These are phyloP conservation scores for Petasospora fabianii DNA, from an alignment of 1,139 yeast genomes.

Conservation along the genomic window DNA sequence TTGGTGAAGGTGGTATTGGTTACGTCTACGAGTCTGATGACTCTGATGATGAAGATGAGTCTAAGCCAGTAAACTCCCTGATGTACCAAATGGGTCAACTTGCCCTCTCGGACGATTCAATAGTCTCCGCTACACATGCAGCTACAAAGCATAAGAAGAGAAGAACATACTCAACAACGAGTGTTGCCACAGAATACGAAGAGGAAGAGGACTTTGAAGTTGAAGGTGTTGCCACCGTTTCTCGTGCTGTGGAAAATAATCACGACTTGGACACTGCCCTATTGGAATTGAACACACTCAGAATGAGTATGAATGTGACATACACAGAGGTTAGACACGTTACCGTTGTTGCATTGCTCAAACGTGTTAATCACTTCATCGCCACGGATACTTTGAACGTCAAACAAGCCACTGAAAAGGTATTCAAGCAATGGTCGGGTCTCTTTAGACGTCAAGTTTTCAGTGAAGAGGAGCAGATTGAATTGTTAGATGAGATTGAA, in stretches of 20 bases:
- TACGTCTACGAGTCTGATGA: constrained; percentile 45
- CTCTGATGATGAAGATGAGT: constrained; percentile 35
- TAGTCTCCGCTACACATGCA: constrained; percentile 49
- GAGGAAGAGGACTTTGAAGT: constrained; percentile 79
- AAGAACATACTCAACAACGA: constrained; percentile 43
- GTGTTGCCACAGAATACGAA: constrained; percentile 47
- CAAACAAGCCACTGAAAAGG: constrained; percentile 70
- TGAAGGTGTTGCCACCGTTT: constrained; percentile 93
- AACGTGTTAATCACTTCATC: constrained; percentile 66
- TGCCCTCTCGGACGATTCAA: constrained; percentile 76
- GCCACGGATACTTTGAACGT: constrained; percentile 71
- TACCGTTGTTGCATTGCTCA: constrained; percentile 67
- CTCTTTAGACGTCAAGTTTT: constrained; percentile 79
- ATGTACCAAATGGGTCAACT: constrained; percentile 61
- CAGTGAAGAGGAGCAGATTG: constrained; percentile 72
- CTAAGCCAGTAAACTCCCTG: constrained; percentile 38
- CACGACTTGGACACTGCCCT: constrained; percentile 93
- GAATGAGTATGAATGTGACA: constrained; percentile 96
- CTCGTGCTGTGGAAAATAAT: constrained; percentile 84
- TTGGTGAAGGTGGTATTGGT: constrained; percentile 51
- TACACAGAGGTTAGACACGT: constrained; percentile 90
- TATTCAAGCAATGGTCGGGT: constrained; percentile 78
- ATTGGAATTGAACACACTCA: constrained; percentile 84
- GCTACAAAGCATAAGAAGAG: constrained; percentile 40
- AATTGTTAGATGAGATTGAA: constrained; percentile 62